Evolutionary conservation across 2,329 filamentous ascomycete species (phyloP).

Genomic region (Fusarium metavorans): DNA sequence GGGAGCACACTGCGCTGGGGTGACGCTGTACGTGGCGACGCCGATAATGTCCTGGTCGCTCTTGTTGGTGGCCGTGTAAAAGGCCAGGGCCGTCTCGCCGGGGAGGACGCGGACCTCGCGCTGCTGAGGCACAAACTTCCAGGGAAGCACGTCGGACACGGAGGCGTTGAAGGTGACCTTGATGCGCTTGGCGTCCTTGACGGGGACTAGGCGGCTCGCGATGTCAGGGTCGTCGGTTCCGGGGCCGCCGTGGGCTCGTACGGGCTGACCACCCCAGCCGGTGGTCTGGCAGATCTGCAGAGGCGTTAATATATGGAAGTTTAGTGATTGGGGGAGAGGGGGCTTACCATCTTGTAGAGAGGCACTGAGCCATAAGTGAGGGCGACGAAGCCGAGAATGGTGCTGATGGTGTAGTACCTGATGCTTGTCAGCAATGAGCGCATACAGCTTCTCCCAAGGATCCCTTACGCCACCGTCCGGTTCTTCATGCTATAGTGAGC

Average conservation of each 20-base stretch:
- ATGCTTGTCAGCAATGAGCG: conserved; percentile 30
- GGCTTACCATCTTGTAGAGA: conserved; percentile 83
- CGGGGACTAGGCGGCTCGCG: conserved; percentile 81
- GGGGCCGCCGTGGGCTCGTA: conserved; percentile 76
- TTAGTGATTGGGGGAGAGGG: too few species aligned
- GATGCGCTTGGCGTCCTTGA: conserved; percentile 84
- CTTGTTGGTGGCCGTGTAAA: conserved; percentile 96
- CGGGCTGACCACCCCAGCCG: conserved; percentile 92
- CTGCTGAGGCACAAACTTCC: conserved; percentile 98
- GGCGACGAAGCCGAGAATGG: conserved; percentile 83
- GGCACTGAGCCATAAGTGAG: conserved; percentile 87
- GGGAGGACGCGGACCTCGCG: conserved; percentile 95
- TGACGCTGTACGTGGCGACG: conserved; percentile 97
- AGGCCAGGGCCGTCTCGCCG: conserved; percentile 95
- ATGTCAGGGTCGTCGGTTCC: conserved; percentile 71
- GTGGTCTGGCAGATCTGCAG: conserved; percentile 83
- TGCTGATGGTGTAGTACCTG: conserved; percentile 80
- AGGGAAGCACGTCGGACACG: conserved; percentile 93
- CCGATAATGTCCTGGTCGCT: conserved; percentile 95
- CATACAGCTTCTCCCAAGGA: background rate
- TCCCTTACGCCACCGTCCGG: conserved; percentile 62
- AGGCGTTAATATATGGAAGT: background rate
- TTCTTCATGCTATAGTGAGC: conserved; percentile 77
- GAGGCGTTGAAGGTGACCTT: conserved; percentile 97
- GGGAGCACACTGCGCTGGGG: conserved; percentile 92